Base-by-base conservation (phyloP, 768 basidiomycete genomes). In the Filobasidium floriforme region DNA sequence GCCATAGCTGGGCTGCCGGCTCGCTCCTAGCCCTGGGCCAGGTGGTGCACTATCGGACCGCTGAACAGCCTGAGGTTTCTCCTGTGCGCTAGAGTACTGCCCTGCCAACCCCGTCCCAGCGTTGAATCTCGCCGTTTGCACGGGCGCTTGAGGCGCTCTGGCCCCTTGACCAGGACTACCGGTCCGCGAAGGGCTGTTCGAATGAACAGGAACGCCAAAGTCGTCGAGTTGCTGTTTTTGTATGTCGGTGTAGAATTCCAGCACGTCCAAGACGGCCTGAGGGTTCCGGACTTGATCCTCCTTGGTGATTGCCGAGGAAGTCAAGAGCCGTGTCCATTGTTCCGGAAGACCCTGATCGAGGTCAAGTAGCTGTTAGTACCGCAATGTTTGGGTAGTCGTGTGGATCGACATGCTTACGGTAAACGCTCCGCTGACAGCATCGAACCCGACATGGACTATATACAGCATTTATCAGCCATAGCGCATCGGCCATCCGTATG, bases 221-320 rank as follows among this genome's bases (percentile, higher is more conserved):
- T 77, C 79, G 73, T 92, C 90, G 73, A 87, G 79, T 77, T 94
- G 91, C n/a, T 91, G 89, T 76, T 92, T 94, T 81, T 94, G 91
- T 72, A 91, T 90, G 77, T 94, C 92, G 14, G 93, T 97, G 79
- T 97, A 99, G 81, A 98, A 99, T 75, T 98, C 93, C 68, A 99
- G 86, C 0, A 96, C 94, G 68, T 97, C 94, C 19, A 98, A 84
- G 15, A 99, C 94, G 1, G 94, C 94, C 74, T 98, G 94, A 0
- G 94, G 94, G 74, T 99, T 89, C 76, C 89, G 89, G 5, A 90
- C 92, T 66, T 97, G 96, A 79, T 99, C 94, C 80, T 99, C 94
- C 63, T 90, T 88, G 1, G 94, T 99, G 79, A 99, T 96, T 41
- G 92, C 92, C 3, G 91, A 93, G 75, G 93, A 92, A 5, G 91